Conservation (phyloP, 768 basidiomycete genomes). For the Suillus subalutaceus region DNA sequence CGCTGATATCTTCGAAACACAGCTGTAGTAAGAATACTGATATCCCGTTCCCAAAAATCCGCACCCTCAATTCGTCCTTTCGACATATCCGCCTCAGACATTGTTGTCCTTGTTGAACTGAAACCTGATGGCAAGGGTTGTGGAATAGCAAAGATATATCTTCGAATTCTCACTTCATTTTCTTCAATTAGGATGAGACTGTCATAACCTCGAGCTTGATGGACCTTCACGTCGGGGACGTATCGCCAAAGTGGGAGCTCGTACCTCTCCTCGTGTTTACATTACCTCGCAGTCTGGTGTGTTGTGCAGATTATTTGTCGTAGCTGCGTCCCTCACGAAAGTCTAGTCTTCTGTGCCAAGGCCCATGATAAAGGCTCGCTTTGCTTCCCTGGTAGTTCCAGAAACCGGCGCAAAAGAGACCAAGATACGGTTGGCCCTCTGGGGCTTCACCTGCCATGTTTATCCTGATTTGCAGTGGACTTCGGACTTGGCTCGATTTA, state of each 20-base stretch:
- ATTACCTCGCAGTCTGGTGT: conserved; percentile 58
- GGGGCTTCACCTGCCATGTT: conserved; percentile 64
- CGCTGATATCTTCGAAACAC: conserved; percentile 11
- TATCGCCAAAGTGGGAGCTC: conserved; percentile 35
- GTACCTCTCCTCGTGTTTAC: conserved; percentile 56
- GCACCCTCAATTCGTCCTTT: conserved; percentile 45
- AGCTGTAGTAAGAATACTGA: conserved; percentile 47
- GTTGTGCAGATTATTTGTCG: conserved; percentile 23
- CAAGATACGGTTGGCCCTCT: conserved; percentile 61
- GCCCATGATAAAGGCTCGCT: conserved; percentile 62
- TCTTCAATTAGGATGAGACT: conserved; percentile 62
- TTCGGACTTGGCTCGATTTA: conserved; percentile 61
- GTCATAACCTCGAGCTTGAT: conserved; percentile 63
- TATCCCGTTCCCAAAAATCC: conserved; percentile 48
- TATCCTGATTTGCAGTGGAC: conserved; percentile 67
- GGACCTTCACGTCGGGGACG: conserved; percentile 61
- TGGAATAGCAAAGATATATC: conserved; percentile 7
- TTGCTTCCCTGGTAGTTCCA: conserved; percentile 63
- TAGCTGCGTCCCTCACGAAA: conserved; percentile 7
- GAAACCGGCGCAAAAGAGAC: conserved; percentile 79
- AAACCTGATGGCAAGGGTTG: conserved; percentile 73
- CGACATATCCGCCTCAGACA: conserved; percentile 59
- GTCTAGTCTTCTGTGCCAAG: conserved; percentile 47
- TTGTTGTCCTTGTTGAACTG: conserved; percentile 65
- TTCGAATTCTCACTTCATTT: conserved; percentile 13